Conservation (phyloP, 2,329 filamentous ascomycete species). For the Claviceps cyperi region DNA sequence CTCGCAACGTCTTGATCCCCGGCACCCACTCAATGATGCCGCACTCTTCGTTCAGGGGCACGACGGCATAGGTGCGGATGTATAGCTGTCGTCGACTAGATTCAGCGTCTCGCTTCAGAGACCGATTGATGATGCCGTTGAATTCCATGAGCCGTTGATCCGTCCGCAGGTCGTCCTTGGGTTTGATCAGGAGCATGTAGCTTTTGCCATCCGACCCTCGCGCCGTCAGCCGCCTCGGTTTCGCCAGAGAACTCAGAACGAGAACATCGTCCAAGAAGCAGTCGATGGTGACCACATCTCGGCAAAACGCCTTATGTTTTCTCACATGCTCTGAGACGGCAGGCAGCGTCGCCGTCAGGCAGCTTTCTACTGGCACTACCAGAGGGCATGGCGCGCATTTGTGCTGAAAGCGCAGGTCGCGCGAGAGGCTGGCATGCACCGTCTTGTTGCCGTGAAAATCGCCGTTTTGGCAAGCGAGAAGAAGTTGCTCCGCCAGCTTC, state of each 20-base stretch:
- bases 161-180: conserved; percentile 92
- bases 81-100: conserved; percentile 81
- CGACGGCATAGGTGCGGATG: conserved; percentile 94
- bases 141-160: conserved; percentile 99
- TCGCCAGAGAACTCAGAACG: conserved; percentile 80
- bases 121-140: conserved; percentile 94
- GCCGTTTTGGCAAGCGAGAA: conserved; percentile 66
- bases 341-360: conserved; percentile 70
- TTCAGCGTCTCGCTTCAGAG: conserved; percentile 81
- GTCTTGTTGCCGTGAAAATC: conserved; percentile 54
- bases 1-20: conserved; percentile 82
- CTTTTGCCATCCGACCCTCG: conserved; percentile 76
- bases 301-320: conserved; percentile 75
- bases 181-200: conserved; percentile 90
- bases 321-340: conserved; percentile 54
- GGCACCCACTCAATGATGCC: conserved; percentile 98
- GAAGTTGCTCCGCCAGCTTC: conserved; percentile 66
- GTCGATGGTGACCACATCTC: conserved; percentile 71
- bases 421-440: conserved; percentile 57
- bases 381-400: conserved; percentile 70
- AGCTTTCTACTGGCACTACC: conserved; percentile 78
- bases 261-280: conserved; percentile 77
- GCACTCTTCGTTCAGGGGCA: conserved; percentile 92
- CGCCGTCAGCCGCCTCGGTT: conserved; percentile 78
- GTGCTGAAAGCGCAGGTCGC: conserved; percentile 71